These are phyloP conservation scores for Aureobasidium pullulans DNA, from an alignment of 2,329 filamentous ascomycete species.

Conservation along the genomic window DNA sequence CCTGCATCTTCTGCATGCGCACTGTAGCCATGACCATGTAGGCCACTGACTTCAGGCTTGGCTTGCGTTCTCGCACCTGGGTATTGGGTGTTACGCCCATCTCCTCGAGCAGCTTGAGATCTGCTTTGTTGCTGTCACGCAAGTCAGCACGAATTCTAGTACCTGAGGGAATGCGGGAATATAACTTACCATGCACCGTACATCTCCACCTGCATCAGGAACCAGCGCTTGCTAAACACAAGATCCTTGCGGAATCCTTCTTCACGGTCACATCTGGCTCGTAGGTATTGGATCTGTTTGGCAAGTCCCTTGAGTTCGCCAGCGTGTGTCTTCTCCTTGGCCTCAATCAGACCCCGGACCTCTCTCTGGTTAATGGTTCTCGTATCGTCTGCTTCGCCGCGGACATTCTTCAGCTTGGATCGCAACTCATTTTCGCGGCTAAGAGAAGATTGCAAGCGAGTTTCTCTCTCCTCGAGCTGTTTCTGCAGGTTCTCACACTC, in stretches of 20 bases:
- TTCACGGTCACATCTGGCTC: conserved; percentile 73
- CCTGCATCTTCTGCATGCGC: conserved; percentile 43
- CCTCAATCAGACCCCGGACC: conserved; percentile 22
- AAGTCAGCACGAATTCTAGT: conserved; percentile 4
- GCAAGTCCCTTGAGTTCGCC: conserved; percentile 74
- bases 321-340: conserved; percentile 59
- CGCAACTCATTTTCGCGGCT: conserved; percentile 31
- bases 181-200: conserved; percentile 82
- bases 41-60: conserved; percentile 42
- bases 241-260: conserved; percentile 71
- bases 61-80: conserved; percentile 37
- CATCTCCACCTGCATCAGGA: conserved; percentile 71
- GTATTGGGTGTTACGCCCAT: conserved; percentile 61
- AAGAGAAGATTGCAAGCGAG: conserved; percentile 23
- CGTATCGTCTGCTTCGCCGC: conserved; percentile 17
- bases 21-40: conserved; percentile 43
- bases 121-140: conserved; percentile 73
- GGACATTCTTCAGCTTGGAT: conserved; percentile 23
- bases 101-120: conserved; percentile 74
- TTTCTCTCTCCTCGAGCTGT: conserved; percentile 27
- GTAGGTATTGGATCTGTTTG: conserved; percentile 87
- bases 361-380: conserved; percentile 21
- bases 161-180: not conserved
- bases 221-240: conserved; percentile 79
- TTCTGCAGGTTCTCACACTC: conserved; percentile 34